These are phyloP conservation scores for Malus hybrid DNA, from an alignment of 331 rosid genomes.

Conservation along the genomic window DNA sequence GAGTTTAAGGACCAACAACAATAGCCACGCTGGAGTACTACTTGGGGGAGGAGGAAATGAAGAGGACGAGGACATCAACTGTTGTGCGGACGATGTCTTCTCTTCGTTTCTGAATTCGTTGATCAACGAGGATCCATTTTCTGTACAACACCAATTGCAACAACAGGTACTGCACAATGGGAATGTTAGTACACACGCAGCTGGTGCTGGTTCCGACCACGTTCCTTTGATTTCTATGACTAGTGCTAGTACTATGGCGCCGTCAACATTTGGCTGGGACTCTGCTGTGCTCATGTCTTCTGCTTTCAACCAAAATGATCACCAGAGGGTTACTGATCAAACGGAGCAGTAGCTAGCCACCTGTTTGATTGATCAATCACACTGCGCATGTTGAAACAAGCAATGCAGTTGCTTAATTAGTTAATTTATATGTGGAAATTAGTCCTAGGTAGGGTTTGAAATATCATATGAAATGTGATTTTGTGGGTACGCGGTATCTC, in stretches of 20 bases:
- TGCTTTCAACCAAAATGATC: slow-evolving; percentile 25
- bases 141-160: slow-evolving; percentile 23
- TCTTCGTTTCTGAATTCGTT: slow-evolving; percentile 65
- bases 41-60: not conserved
- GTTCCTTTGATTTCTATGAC: slow-evolving; percentile 2
- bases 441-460: not conserved
- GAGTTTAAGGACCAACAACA: not conserved
- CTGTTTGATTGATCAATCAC: not conserved
- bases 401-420: not conserved
- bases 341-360: not conserved
- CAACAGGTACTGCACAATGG: not conserved
- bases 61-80: slow-evolving; percentile 23
- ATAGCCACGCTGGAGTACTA: not conserved
- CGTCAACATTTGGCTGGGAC: slow-evolving; percentile 33
- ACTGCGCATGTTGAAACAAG: not conserved
- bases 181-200: not conserved
- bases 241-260: not conserved
- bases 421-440: not conserved
- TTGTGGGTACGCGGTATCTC: not conserved
- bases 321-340: slow-evolving; percentile 8
- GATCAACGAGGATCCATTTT: slow-evolving; percentile 61
- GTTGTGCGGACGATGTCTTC: slow-evolving; percentile 48
- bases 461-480: not conserved
- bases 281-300: slow-evolving; percentile 27
- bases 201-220: not conserved